Percentiles rank a stretch among this genome's conserved stretches.
Conservation (phyloP, 179 eudicot species). For the Beta lomatogona region DNA sequence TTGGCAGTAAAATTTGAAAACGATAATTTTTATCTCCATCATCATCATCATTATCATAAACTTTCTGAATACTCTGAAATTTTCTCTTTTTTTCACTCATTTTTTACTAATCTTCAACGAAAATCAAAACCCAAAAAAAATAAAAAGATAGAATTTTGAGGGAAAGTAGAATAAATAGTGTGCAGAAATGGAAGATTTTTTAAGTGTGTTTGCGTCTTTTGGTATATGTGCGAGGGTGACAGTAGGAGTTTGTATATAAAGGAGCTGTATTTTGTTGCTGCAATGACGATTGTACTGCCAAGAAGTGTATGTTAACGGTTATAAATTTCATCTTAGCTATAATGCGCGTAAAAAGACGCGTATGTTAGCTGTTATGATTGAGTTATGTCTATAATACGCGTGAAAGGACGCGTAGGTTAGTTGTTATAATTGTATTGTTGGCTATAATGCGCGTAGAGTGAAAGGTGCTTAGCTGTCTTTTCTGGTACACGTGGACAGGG, state of each 20-base stretch:
- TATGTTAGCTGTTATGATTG: too few species aligned
- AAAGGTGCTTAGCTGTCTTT: too few species aligned
- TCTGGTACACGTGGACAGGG: too few species aligned
- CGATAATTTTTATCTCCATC: constrained; percentile 28
- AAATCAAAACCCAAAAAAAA: background rate
- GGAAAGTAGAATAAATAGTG: background rate
- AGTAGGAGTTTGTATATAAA: background rate
- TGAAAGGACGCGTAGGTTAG: too few species aligned
- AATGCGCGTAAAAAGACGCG: too few species aligned
- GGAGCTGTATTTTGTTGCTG: too few species aligned
- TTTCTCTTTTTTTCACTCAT: constrained; percentile 30
- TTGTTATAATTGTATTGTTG: too few species aligned
- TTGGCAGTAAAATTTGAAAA: constrained; percentile 51
- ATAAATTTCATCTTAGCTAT: too few species aligned
- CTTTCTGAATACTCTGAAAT: background rate
- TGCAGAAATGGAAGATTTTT: background rate
- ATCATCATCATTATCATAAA: constrained; percentile 6
- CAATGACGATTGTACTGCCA: background rate
- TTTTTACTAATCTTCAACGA: background rate
- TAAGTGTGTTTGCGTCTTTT: background rate
- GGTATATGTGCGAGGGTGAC: background rate
- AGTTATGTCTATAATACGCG: too few species aligned
- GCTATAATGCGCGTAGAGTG: too few species aligned
- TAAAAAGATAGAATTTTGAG: background rate
- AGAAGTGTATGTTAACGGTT: too few species aligned